Evolutionary conservation across 352 stramenopile genomes (phyloP).

Genomic region (Saprolegnia parasitica): DNA sequence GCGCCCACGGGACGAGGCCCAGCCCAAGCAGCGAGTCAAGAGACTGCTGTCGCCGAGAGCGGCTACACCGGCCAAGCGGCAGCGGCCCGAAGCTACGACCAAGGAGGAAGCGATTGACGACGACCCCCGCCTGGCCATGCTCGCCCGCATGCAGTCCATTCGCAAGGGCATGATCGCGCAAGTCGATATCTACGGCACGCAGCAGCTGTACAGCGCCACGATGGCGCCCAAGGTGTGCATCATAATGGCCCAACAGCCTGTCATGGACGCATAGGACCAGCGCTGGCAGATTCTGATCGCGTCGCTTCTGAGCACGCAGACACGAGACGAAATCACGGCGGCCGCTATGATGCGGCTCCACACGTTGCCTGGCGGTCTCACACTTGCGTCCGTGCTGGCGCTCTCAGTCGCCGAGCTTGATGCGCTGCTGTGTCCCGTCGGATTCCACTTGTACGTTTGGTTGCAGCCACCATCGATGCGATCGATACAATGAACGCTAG

Average conservation of each 20-base stretch:
- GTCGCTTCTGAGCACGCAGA: conserved; percentile 68
- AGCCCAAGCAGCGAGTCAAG: neutral
- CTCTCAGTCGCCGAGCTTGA: conserved; percentile 39
- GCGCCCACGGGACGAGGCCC: neutral
- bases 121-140: neutral
- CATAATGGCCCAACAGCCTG: neutral
- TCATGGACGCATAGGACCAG: conserved; percentile 20
- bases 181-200: conserved; percentile 16
- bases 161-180: neutral
- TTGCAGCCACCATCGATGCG: no score
- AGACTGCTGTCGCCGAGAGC: no score
- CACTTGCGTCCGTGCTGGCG: conserved; percentile 37
- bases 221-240: neutral
- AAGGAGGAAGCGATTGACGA: no score
- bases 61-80: neutral
- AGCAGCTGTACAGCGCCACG: neutral
- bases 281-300: conserved; percentile 65
- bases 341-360: conserved; percentile 69
- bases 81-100: neutral
- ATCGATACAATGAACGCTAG: no score
- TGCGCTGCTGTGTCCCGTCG: conserved; percentile 55
- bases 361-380: conserved; percentile 42
- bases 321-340: conserved; percentile 59
- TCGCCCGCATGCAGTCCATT: neutral
- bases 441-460: conserved; percentile 46